phyloP scores from a whole-genome alignment of 2,329 filamentous ascomycete species.

The Penicillium sp. region DNA sequence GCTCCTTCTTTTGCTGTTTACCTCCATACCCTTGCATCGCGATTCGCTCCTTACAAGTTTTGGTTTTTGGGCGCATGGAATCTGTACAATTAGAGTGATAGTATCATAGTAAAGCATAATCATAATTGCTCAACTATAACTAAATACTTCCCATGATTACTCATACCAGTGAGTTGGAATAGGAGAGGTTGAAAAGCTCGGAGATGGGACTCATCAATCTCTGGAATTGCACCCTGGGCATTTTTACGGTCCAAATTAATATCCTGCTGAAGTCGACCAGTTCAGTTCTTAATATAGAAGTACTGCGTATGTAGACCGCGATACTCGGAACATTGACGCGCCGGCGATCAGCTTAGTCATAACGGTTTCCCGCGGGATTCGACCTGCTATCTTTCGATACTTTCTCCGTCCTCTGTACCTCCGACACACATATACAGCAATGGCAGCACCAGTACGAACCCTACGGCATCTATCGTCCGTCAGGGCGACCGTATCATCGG shows the following conservation, averaged over 20 bases:
- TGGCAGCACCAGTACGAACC: constrained; percentile 32
- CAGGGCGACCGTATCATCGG: constrained; percentile 18
- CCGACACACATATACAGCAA: constrained; percentile 17
- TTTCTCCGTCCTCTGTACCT: neutral
- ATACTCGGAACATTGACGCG: constrained; percentile 5
- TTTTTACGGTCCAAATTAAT: no score
- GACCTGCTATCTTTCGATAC: constrained; percentile 14
- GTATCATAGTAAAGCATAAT: constrained; percentile 19
- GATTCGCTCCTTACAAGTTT: constrained; percentile 11
- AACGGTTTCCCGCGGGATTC: constrained; percentile 29
- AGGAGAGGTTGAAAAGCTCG: no score
- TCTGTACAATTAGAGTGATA: constrained; percentile 17
- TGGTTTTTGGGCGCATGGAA: constrained; percentile 1
- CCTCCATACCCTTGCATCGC: constrained; percentile 25
- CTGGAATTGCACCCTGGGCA: no score
- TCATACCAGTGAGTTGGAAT: no score
- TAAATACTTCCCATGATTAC: no score
- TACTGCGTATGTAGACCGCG: no score
- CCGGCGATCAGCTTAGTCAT: constrained; percentile 11
- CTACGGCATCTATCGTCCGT: constrained; percentile 32
- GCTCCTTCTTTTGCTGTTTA: constrained; percentile 1
- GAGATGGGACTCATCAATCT: no score
- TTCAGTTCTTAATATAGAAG: no score
- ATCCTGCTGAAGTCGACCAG: no score
- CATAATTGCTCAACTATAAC: constrained; percentile 14